Conservation (phyloP, 1,284 basidiomycete species). For the Filobasidium uniguttulatum region DNA sequence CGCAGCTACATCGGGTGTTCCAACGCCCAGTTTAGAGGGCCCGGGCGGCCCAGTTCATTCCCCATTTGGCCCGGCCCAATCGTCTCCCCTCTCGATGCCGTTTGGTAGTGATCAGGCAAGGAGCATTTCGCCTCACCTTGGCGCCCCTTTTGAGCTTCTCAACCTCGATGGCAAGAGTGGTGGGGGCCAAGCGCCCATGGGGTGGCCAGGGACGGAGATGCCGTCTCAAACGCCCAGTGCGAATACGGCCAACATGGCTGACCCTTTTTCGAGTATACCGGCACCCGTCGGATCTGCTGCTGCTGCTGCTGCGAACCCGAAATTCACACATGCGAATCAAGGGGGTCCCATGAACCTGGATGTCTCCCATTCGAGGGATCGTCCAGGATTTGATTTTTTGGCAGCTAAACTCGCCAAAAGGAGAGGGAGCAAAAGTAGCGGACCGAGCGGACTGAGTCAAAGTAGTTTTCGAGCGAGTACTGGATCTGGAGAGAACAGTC, state of each 20-base stretch:
- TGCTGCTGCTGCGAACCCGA: neutral
- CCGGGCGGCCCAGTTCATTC: constrained; percentile 11
- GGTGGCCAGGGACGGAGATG: neutral
- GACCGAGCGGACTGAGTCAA: constrained; percentile 8
- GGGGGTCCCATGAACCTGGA: too few species aligned
- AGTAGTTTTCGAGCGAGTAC: too few species aligned
- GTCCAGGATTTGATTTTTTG: constrained; percentile 2
- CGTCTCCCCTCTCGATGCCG: neutral
- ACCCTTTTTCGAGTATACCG: constrained; percentile 5
- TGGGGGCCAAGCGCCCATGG: constrained; percentile 11
- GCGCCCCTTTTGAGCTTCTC: constrained; percentile 34
- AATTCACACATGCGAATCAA: neutral
- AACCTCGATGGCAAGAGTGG: constrained; percentile 31
- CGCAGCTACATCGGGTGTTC: constrained; percentile 33
- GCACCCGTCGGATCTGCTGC: neutral
- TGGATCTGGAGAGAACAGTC: too few species aligned
- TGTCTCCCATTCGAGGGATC: neutral
- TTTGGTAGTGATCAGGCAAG: constrained; percentile 16
- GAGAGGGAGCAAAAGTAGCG: constrained; percentile 5
- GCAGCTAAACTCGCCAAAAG: constrained; percentile 8
- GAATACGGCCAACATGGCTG: neutral
- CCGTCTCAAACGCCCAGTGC: constrained; percentile 4
- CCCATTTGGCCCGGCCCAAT: constrained; percentile 9
- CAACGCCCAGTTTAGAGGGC: constrained; percentile 31
- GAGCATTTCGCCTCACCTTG: constrained; percentile 25